Evolutionary conservation across 2,329 filamentous ascomycete species (phyloP).

Genomic region (Aspergillus fumigatiaffinis): DNA sequence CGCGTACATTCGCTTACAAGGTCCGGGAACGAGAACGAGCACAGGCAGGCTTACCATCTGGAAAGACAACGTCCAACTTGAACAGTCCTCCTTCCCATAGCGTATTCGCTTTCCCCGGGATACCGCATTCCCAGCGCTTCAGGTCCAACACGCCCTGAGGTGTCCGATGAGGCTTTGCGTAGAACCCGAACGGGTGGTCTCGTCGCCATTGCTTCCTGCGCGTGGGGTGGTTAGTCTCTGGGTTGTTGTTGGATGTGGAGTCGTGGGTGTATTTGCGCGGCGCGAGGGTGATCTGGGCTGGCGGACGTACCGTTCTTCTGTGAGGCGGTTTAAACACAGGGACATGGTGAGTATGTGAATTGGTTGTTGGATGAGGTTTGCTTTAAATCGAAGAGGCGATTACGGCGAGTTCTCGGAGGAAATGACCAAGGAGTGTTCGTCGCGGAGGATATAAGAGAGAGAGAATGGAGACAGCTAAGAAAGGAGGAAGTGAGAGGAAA

Average conservation of each 20-base stretch:
- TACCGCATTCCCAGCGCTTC: constrained; percentile 94
- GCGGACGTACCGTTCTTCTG: constrained; percentile 70
- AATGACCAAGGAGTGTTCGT: background rate
- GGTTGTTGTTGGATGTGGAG: background rate
- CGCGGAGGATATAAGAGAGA: background rate
- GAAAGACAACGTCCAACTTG: constrained; percentile 88
- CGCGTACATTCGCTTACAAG: background rate
- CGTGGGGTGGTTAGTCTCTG: background rate
- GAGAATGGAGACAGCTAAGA: background rate
- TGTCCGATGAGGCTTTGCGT: constrained; percentile 79
- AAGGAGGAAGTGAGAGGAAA: background rate
- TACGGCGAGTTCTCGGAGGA: background rate
- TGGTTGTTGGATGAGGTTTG: background rate
- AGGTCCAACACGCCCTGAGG: constrained; percentile 79
- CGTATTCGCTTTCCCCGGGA: constrained; percentile 94
- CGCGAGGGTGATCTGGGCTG: background rate
- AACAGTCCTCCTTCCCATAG: constrained; percentile 98
- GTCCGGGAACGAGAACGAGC: background rate
- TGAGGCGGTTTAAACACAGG: constrained; percentile 80
- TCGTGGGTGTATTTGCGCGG: background rate
- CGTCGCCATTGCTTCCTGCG: constrained; percentile 90
- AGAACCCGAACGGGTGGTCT: constrained; percentile 97
- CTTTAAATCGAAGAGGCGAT: background rate
- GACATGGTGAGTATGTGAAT: constrained; percentile 57
- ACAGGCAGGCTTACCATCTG: constrained; percentile 66